A percentile compares a stretch with the other conserved stretches of the same genome.
phyloP scores from a whole-genome alignment of 768 basidiomycete species.

The Hydnum rufescens region DNA sequence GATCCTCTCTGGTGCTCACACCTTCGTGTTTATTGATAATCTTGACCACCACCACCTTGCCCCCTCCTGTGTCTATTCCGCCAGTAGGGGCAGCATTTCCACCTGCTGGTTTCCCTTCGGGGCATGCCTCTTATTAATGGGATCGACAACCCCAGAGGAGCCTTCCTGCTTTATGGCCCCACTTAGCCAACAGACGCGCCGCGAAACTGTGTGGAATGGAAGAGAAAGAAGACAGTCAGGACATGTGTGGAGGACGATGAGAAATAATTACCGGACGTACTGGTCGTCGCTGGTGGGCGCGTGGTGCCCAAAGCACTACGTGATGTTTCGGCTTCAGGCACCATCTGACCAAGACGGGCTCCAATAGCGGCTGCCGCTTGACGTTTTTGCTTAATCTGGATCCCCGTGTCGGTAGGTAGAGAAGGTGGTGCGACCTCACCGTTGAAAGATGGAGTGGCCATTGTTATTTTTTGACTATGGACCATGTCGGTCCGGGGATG shows the following conservation, averaged over 20 bases:
- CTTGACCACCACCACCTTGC: constrained; percentile 65
- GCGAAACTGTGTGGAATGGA: constrained; percentile 58
- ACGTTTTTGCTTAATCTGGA: constrained; percentile 28
- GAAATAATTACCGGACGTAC: no score
- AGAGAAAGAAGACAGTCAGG: neutral
- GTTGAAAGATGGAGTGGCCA: constrained; percentile 21
- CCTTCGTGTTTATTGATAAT: constrained; percentile 87
- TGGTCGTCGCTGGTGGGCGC: no score
- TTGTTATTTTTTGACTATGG: neutral
- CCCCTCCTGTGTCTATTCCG: constrained; percentile 24
- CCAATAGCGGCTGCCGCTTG: constrained; percentile 72
- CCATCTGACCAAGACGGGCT: constrained; percentile 25
- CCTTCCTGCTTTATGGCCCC: constrained; percentile 86
- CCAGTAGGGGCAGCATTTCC: constrained; percentile 18
- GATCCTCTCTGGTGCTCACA: constrained; percentile 52
- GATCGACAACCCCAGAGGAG: constrained; percentile 68
- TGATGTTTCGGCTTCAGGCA: neutral
- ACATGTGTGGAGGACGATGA: constrained; percentile 2
- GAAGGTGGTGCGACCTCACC: constrained; percentile 26
- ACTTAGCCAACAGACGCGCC: constrained; percentile 81
- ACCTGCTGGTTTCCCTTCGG: constrained; percentile 17
- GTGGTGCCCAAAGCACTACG: neutral
- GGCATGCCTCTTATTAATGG: constrained; percentile 26
- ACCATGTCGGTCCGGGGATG: neutral
- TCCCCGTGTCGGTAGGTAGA: constrained; percentile 30